Percentiles rank a stretch among this genome's conserved stretches.
phyloP scores from a whole-genome alignment of 164 flowering plant species.

The Tetracentron sinense region DNA sequence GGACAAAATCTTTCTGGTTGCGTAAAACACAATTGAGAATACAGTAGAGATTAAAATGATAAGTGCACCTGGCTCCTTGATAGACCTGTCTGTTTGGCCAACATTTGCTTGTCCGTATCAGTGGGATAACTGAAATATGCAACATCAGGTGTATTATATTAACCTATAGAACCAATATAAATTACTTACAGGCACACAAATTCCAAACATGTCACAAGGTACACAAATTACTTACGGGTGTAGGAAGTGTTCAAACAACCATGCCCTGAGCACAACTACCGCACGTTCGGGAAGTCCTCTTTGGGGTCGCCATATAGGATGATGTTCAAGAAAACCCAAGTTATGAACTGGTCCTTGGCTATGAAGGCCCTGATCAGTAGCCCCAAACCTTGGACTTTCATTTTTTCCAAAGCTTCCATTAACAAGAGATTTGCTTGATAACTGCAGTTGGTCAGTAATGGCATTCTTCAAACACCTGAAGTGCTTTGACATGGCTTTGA shows the following conservation, averaged over 20 bases:
- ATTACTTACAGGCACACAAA: no score
- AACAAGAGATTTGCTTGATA: conserved; percentile 30
- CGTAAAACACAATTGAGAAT: no score
- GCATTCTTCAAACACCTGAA: conserved; percentile 63
- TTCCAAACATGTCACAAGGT: no score
- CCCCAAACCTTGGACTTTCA: conserved; percentile 28
- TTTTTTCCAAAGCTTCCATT: conserved; percentile 28
- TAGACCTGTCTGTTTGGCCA: conserved; percentile 88
- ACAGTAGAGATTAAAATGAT: neutral
- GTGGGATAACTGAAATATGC: conserved; percentile 70
- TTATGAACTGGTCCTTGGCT: conserved; percentile 34
- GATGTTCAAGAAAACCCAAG: conserved; percentile 46
- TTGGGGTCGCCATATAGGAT: conserved; percentile 84
- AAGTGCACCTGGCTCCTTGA: conserved; percentile 76
- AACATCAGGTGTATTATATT: neutral
- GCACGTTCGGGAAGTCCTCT: conserved; percentile 92
- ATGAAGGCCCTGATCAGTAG: conserved; percentile 26
- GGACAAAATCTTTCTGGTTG: no score
- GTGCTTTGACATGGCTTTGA: conserved; percentile 69
- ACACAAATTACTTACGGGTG: conserved; percentile 99
- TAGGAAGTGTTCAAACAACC: conserved; percentile 85
- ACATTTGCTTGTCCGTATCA: conserved; percentile 79
- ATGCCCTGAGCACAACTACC: conserved; percentile 71
- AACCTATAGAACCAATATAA: neutral
- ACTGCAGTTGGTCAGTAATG: conserved; percentile 61